These are phyloP conservation scores for Pisolithus tinctorius DNA, from an alignment of 768 basidiomycete species.

Conservation along the genomic window DNA sequence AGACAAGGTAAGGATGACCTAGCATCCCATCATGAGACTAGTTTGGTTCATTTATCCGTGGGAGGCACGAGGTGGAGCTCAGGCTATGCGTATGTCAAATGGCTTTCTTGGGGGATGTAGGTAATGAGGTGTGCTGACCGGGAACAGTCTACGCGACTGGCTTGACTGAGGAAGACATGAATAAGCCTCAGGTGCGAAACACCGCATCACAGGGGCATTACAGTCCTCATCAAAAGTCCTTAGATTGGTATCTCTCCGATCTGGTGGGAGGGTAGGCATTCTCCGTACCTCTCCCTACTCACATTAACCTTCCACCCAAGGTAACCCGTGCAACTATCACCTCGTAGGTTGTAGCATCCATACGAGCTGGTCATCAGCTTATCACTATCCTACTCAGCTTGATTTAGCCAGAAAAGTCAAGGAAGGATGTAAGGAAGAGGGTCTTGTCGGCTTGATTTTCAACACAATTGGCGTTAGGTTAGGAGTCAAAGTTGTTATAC, in stretches of 20 bases:
- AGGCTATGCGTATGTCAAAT: slow-evolving; percentile 72
- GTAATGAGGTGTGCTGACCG: not conserved
- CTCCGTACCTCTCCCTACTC: not conserved
- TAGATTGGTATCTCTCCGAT: slow-evolving; percentile 84
- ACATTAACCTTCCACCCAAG: slow-evolving; percentile 26
- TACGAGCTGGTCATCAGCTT: not conserved
- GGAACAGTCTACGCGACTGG: slow-evolving; percentile 66
- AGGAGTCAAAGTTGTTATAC: slow-evolving; percentile 5
- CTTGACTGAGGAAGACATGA: slow-evolving; percentile 71
- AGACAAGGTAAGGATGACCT: slow-evolving; percentile 49
- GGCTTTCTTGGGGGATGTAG: not conserved
- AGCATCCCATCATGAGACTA: not conserved
- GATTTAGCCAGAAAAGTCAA: slow-evolving; percentile 77
- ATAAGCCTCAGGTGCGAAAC: slow-evolving; percentile 66
- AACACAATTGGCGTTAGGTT: slow-evolving; percentile 84
- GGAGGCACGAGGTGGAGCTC: slow-evolving; percentile 64
- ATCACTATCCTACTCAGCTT: slow-evolving; percentile 39
- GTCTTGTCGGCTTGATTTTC: slow-evolving; percentile 74
- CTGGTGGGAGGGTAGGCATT: slow-evolving; percentile 78
- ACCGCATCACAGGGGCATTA: not conserved
- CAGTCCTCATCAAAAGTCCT: slow-evolving; percentile 5
- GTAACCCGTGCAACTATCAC: slow-evolving; percentile 84
- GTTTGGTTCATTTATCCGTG: slow-evolving; percentile 1
- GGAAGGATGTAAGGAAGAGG: slow-evolving; percentile 75
- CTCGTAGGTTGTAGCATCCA: slow-evolving; percentile 41